Base-by-base conservation (phyloP, 1,284 basidiomycete genomes). In the Tilletia indica region DNA sequence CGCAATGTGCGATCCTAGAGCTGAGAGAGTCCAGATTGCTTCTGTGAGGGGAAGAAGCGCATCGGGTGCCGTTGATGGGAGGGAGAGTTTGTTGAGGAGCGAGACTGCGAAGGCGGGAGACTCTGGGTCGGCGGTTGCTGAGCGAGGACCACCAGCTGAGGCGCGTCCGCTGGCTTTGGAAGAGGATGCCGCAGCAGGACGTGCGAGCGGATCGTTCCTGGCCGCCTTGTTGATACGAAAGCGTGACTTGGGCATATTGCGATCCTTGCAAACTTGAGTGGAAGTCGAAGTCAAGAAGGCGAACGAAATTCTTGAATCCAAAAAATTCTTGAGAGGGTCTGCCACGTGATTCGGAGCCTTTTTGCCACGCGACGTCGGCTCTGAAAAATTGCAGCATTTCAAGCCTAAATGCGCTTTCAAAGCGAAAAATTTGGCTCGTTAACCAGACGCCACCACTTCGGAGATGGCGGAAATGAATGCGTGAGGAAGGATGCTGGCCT, bases 11-110 rank as follows among this genome's bases (percentile, higher is more conserved):
- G 78, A 67, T 3, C 77, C 76, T 21, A 83, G 77, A 11, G 80
- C 79, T 3, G 80, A 77, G 38, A 83, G 77, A 39, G 82, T 76
- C 80, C 82, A 81, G n/a, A 81, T 75, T 63, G 77, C 78, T 56
- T 83, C 80, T 45, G 45, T 47, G n/a, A 67, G 38, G 3, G 66
- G 66, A 6, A 67, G 66, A 4, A 67, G 39, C 8, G 66, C 21
- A n/a, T 39, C 9, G 3, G 36, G 5, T 21, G 64, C 16, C 3
- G 42, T 48, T 25, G 66, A 47, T n/a, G 47, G 66, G 14, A 67
- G 66, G 3, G 66, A 42, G 14, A 67, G 66, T 45, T 67, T 67
- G 16, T 25, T 67, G 14, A 67, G 66, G 39, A 67, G 61, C 31
- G 61, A 64, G 38, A 64, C 38, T 34, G 61, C 61, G n/a, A 39